These are phyloP conservation scores for Aspergillus texensis DNA, from an alignment of 2,329 filamentous ascomycete genomes.

Conservation along the genomic window DNA sequence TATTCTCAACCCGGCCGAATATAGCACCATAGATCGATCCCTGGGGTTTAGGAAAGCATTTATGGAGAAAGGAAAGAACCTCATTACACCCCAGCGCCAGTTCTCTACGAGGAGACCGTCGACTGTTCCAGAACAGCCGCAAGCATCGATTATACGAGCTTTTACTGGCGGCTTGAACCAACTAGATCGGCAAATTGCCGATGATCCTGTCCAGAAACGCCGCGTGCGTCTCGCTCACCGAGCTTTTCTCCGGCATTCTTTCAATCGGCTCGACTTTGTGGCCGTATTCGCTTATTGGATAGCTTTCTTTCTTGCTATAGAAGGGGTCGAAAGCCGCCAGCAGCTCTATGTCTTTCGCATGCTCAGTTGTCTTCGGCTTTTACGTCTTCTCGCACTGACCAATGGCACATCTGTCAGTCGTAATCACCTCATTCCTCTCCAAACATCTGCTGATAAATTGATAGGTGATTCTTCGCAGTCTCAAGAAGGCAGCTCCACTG, in stretches of 20 bases:
- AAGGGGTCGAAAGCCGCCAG: constrained; percentile 66
- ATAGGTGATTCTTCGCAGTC: constrained; percentile 86
- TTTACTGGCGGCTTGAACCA: constrained; percentile 76
- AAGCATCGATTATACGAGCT: constrained; percentile 68
- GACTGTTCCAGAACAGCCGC: constrained; percentile 40
- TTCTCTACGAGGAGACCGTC: constrained; percentile 62
- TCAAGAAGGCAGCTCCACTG: constrained; percentile 92
- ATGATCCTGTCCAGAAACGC: constrained; percentile 74
- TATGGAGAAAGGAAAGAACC: constrained; percentile 71
- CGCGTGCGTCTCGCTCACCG: constrained; percentile 83
- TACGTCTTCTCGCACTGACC: constrained; percentile 87
- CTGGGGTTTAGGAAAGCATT: constrained; percentile 74
- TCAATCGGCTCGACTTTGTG: constrained; percentile 93
- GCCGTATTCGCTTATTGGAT: constrained; percentile 97
- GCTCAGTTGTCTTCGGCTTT: constrained; percentile 91
- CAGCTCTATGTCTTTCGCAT: constrained; percentile 93
- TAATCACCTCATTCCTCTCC: neutral
- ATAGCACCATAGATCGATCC: constrained; percentile 83
- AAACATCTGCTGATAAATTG: constrained; percentile 18
- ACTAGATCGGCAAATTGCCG: constrained; percentile 57
- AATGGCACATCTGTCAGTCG: constrained; percentile 81
- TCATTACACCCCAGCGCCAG: constrained; percentile 81
- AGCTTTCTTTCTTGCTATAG: constrained; percentile 72
- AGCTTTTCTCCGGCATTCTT: constrained; percentile 91
- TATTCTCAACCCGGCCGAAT: constrained; percentile 85